Percentiles rank a stretch among this genome's conserved stretches.
Evolutionary conservation across 1,284 basidiomycete species (phyloP).

Genomic region (Albatrellus sp.): DNA sequence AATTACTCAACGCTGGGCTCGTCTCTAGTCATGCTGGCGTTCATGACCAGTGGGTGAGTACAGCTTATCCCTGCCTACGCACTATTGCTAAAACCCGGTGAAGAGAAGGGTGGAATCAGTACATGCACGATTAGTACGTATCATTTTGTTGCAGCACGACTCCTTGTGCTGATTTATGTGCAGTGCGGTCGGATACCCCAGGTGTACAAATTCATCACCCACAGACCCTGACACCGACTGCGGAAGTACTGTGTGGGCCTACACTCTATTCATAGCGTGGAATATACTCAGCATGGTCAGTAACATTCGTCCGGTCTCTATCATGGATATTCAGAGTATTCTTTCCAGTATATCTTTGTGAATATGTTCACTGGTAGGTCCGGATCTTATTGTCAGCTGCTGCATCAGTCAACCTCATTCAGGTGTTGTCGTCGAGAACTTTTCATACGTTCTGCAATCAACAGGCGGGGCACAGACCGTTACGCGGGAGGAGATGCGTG

Average conservation of each 20-base stretch:
- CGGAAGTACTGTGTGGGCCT: conserved; percentile 80
- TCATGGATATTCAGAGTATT: background rate
- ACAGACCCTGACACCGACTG: conserved; percentile 68
- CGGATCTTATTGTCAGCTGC: conserved; percentile 4
- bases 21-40: conserved; percentile 77
- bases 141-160: background rate
- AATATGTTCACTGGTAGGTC: conserved; percentile 81
- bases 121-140: conserved; percentile 88
- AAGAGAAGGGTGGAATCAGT: conserved; percentile 89
- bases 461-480: conserved; percentile 77
- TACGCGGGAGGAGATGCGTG: conserved; percentile 80
- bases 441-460: conserved; percentile 90
- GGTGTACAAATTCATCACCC: conserved; percentile 60
- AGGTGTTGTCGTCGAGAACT: conserved; percentile 94
- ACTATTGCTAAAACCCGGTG: background rate
- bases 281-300: conserved; percentile 92
- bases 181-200: conserved; percentile 68
- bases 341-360: conserved; percentile 76
- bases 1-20: conserved; percentile 81
- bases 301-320: conserved; percentile 1
- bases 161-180: conserved; percentile 2
- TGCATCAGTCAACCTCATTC: conserved; percentile 5
- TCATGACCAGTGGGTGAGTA: conserved; percentile 62
- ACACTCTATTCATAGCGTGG: conserved; percentile 88
- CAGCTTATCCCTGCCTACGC: background rate